Evolutionary conservation across 371 early-diverging fungal species (phyloP).

Genomic region (Mucor indicus): DNA sequence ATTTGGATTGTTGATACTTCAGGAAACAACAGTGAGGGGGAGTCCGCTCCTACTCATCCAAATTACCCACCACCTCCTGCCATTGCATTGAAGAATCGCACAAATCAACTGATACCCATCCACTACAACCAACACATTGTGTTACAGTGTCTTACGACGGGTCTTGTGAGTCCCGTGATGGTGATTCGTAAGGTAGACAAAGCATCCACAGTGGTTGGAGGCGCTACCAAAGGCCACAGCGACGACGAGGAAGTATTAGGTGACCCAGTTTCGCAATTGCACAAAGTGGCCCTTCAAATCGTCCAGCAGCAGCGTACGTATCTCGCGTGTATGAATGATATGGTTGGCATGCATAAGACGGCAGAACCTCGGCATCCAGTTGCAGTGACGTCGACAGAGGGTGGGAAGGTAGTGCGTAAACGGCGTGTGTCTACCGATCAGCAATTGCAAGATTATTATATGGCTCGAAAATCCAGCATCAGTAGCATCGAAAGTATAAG

Average conservation of each 20-base stretch:
- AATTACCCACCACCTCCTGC: conserved; percentile 63
- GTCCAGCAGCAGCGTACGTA: conserved; percentile 46
- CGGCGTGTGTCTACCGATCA: conserved; percentile 39
- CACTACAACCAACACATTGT: conserved; percentile 77
- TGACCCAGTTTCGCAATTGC: conserved; percentile 84
- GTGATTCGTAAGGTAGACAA: conserved; percentile 77
- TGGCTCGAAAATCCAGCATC: conserved; percentile 7
- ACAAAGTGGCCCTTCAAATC: conserved; percentile 87
- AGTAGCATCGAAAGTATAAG: conserved; percentile 2
- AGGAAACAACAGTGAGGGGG: conserved; percentile 32
- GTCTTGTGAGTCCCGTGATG: conserved; percentile 76
- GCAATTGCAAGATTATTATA: no score
- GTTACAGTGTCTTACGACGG: conserved; percentile 72
- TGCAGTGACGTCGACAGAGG: conserved; percentile 24
- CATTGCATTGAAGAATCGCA: conserved; percentile 30
- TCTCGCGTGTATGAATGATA: conserved; percentile 73
- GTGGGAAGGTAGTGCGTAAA: conserved; percentile 43
- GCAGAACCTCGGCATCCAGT: conserved; percentile 38
- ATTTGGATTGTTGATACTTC: conserved; percentile 73
- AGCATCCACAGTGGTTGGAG: conserved; percentile 71
- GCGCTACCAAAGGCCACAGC: conserved; percentile 9
- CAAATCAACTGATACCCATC: conserved; percentile 59
- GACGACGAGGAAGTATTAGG: conserved; percentile 42
- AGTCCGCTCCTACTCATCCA: conserved; percentile 32
- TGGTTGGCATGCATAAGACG: conserved; percentile 74